phyloP scores from a whole-genome alignment of 805 yeast genomes.

The Jamesozyma gamospora region DNA sequence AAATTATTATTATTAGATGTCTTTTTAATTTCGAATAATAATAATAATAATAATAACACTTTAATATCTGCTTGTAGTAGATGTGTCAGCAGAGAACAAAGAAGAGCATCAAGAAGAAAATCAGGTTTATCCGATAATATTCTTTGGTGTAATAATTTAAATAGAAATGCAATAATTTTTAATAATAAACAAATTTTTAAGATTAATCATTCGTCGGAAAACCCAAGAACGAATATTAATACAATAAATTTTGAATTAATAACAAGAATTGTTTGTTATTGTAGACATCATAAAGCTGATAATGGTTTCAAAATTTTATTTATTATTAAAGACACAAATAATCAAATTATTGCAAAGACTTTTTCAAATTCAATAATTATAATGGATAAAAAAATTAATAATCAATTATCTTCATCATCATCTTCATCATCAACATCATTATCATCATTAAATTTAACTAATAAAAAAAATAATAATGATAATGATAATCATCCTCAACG shows the following conservation, averaged over 20 bases:
- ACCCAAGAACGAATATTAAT: conserved; percentile 23
- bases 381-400: conserved; percentile 78
- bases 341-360: conserved; percentile 60
- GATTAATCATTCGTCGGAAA: conserved; percentile 16
- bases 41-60: conserved; percentile 20
- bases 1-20: conserved; percentile 62
- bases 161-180: conserved; percentile 77
- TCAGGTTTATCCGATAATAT: conserved; percentile 58
- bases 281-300: conserved; percentile 87
- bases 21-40: conserved; percentile 48
- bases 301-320: conserved; percentile 69
- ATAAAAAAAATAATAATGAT: not conserved
- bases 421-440: not conserved
- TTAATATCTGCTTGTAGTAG: conserved; percentile 72
- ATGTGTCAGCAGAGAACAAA: conserved; percentile 84
- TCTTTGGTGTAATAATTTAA: conserved; percentile 65
- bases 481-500: not conserved
- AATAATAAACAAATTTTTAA: conserved; percentile 82
- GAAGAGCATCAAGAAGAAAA: conserved; percentile 86
- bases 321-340: conserved; percentile 50
- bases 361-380: conserved; percentile 72
- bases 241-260: conserved; percentile 34
- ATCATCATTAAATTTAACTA: not conserved
- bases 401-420: not conserved
- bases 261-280: conserved; percentile 82